A percentile compares a stretch with the other conserved stretches of the same genome.
Conservation (phyloP, 208 protist genomes). For the Zelonia costaricensis region DNA sequence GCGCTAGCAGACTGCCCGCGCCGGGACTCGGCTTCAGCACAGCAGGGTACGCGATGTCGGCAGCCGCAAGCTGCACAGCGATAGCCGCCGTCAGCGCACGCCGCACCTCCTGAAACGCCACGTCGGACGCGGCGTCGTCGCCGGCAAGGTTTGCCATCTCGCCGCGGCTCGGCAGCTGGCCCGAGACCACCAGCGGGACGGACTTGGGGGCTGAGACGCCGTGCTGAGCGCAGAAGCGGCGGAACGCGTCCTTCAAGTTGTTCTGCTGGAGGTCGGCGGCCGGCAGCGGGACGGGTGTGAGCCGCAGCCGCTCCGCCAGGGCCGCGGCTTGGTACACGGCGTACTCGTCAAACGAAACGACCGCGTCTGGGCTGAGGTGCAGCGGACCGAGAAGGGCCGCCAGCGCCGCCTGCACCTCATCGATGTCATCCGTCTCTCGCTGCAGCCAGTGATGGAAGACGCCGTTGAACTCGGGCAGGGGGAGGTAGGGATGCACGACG, state of each 20-base stretch:
- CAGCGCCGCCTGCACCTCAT: slow-evolving; percentile 28
- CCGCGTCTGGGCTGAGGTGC: slow-evolving; percentile 39
- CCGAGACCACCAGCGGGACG: slow-evolving; percentile 7
- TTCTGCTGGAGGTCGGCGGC: slow-evolving; percentile 39
- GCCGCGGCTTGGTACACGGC: slow-evolving; percentile 63
- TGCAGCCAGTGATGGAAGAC: slow-evolving; percentile 55
- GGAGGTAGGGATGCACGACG: slow-evolving; percentile 48
- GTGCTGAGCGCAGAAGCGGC: slow-evolving; percentile 40
- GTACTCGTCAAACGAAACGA: slow-evolving; percentile 89
- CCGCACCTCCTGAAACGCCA: slow-evolving; percentile 1
- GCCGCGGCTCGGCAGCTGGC: background rate
- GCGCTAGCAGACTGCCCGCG: slow-evolving; percentile 61
- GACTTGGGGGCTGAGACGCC: slow-evolving; percentile 38
- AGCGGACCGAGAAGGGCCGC: slow-evolving; percentile 22
- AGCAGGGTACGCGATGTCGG: slow-evolving; percentile 42
- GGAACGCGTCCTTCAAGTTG: slow-evolving; percentile 66
- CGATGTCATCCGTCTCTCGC: slow-evolving; percentile 56
- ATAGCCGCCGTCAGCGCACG: background rate
- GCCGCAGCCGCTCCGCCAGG: slow-evolving; percentile 30
- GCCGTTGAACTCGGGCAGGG: slow-evolving; percentile 36
- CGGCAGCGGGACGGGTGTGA: slow-evolving; percentile 52
- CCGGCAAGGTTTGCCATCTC: background rate
- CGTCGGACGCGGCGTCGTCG: background rate
- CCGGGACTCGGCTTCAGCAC: slow-evolving; percentile 83
- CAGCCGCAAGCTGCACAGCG: background rate